Base-by-base conservation (phyloP, 208 protist species). In the Acanthamoeba royreba region DNA sequence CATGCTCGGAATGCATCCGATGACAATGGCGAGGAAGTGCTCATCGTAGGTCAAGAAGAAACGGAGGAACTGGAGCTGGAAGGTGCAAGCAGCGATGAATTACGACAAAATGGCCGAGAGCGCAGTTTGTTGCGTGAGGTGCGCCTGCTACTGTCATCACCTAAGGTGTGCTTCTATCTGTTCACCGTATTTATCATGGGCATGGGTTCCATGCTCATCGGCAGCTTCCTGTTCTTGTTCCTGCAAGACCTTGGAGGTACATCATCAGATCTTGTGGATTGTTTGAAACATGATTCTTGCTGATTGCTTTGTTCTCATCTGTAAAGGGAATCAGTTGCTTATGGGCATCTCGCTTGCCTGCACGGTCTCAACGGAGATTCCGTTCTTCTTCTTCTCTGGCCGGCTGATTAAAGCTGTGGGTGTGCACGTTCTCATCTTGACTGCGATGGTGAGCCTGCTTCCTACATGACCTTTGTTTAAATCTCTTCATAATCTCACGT, bases 141-240 rank as follows among this genome's bases (percentile, higher is more conserved):
- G 17, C 38, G 74, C 5, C 43, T 85, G 7, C 33, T 85, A 43
- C 45, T 85, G 3, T 46, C 74, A 5, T 55, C 38, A 28, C 43
- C 43, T 28, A 46, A 53, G 28, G 74, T 85, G 9, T 46, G 38
- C 74, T 46, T 5, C 45, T 85, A 55, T 33, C 45, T 85, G 43
- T 52, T 85, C 45, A 85, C 74, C 74, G 45, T 85, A 13, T 85
- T 85, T 43, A 85, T 85, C 74, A 85, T 85, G 74, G 74, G 74
- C 74, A 85, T 85, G 74, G 74, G 74, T 43, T 52, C 45, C 0
- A 55, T 28, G 25, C 38, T 85, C 74, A 85, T 85, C 74, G 45
- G 74, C 74, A 55, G 43, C 74, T 85, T 85, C 25, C 74, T 85
- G 25, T 85, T 85, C 74, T 15, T 85, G 4, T 85, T 85, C 33